These are phyloP conservation scores for Dactylellina parvicollis DNA, from an alignment of 2,329 filamentous ascomycete species.

Conservation along the genomic window DNA sequence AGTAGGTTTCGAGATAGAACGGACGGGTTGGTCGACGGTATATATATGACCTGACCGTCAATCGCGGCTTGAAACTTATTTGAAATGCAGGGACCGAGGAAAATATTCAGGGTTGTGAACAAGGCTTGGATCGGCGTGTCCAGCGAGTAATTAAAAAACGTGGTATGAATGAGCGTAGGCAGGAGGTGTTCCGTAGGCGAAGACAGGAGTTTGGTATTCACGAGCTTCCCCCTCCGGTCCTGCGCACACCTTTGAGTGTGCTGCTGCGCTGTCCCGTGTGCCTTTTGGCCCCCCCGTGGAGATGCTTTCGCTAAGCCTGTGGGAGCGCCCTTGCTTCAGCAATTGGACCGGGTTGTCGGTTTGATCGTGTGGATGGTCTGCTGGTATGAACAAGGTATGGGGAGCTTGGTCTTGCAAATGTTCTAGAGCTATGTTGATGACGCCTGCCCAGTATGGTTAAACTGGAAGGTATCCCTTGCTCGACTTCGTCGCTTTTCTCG, in stretches of 20 bases:
- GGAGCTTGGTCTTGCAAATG: slow-evolving; percentile 45
- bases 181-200: slow-evolving; percentile 11
- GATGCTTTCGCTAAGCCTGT: slow-evolving; percentile 22
- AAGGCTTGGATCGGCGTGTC: slow-evolving; percentile 50
- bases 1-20: slow-evolving; percentile 33
- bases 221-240: slow-evolving; percentile 40
- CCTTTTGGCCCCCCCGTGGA: slow-evolving; percentile 15
- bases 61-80: slow-evolving; percentile 45
- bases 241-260: slow-evolving; percentile 35
- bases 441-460: slow-evolving; percentile 48
- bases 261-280: slow-evolving; percentile 48
- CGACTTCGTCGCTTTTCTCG: slow-evolving; percentile 44
- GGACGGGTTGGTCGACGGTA: slow-evolving; percentile 36
- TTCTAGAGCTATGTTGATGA: slow-evolving; percentile 45
- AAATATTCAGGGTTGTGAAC: slow-evolving; percentile 32
- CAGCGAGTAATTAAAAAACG: slow-evolving; percentile 49
- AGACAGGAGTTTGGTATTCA: slow-evolving; percentile 42
- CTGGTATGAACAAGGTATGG: slow-evolving; percentile 50
- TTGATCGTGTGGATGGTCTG: slow-evolving; percentile 14
- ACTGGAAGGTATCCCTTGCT: slow-evolving; percentile 34
- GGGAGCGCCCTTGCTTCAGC: slow-evolving; percentile 25
- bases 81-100: slow-evolving; percentile 39
- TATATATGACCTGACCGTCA: slow-evolving; percentile 36
- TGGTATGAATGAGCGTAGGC: slow-evolving; percentile 37
- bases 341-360: slow-evolving; percentile 39